phyloP scores from a whole-genome alignment of 768 basidiomycete species.

The Amanita muscaria region DNA sequence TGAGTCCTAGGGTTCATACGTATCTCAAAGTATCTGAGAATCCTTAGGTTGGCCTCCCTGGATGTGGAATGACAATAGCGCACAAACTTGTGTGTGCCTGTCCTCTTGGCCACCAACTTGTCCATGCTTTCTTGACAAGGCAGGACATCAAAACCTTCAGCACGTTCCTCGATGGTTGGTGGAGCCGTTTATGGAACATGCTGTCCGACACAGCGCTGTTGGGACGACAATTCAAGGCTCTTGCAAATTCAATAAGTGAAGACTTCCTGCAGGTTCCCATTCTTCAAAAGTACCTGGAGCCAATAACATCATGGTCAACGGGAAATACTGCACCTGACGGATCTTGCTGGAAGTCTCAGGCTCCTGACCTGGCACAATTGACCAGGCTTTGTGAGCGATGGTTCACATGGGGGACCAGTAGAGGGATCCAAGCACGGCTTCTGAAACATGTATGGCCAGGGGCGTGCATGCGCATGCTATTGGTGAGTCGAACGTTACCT shows the following conservation, averaged over 20 bases:
- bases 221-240: background rate
- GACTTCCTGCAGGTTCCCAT: background rate
- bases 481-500: too few relatives aligned
- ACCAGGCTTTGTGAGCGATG: background rate
- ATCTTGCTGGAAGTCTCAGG: background rate
- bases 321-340: background rate
- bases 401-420: background rate
- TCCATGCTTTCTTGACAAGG: background rate
- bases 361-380: background rate
- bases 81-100: background rate
- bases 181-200: background rate
- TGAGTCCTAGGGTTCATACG: background rate
- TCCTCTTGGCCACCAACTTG: background rate
- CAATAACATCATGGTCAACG: background rate
- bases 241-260: background rate
- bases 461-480: background rate
- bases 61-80: background rate
- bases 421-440: background rate
- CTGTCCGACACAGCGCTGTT: background rate
- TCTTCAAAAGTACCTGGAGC: background rate
- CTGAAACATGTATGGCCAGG: background rate
- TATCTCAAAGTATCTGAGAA: background rate
- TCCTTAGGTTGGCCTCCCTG: background rate
- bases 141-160: background rate
- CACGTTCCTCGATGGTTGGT: background rate